Conservation (phyloP, 257 asterid species). For the Paulownia fortunei region DNA sequence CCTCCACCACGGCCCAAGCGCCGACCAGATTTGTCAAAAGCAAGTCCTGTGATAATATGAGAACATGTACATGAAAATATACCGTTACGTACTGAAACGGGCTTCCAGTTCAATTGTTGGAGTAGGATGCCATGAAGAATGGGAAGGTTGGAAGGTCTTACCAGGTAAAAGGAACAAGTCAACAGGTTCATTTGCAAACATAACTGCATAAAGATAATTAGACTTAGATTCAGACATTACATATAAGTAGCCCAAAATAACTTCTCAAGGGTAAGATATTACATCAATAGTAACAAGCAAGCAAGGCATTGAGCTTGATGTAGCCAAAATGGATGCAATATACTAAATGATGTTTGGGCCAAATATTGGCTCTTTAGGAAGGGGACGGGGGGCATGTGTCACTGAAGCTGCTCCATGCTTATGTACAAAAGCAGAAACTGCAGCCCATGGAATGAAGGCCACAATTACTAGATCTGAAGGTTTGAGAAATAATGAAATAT, state of each 20-base stretch:
- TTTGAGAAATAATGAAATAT: background rate
- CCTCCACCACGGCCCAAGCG: slow-evolving; percentile 99
- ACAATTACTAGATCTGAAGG: background rate
- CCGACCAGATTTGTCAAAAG: slow-evolving; percentile 90
- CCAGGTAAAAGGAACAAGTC: slow-evolving; percentile 94
- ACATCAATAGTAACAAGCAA: background rate
- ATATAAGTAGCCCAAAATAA: background rate
- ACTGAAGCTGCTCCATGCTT: background rate
- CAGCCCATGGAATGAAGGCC: background rate
- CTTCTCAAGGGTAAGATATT: background rate
- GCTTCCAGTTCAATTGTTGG: slow-evolving; percentile 21
- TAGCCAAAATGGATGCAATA: background rate
- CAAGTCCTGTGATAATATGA: slow-evolving; percentile 64
- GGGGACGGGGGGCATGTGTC: too few species aligned
- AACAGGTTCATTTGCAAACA: slow-evolving; percentile 84
- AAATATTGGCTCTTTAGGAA: background rate
- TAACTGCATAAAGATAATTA: slow-evolving; percentile 58
- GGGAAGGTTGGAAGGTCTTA: slow-evolving; percentile 38
- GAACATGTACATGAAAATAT: background rate
- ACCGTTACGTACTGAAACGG: background rate
- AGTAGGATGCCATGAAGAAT: background rate
- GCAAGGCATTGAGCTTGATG: background rate
- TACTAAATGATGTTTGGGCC: background rate
- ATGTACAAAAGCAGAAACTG: background rate
- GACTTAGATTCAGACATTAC: slow-evolving; percentile 1